Evolutionary conservation across 1,139 yeast species (phyloP), one percentile per base, ranked within the genome.

Genomic region (Ogataea hybrid): DNA sequence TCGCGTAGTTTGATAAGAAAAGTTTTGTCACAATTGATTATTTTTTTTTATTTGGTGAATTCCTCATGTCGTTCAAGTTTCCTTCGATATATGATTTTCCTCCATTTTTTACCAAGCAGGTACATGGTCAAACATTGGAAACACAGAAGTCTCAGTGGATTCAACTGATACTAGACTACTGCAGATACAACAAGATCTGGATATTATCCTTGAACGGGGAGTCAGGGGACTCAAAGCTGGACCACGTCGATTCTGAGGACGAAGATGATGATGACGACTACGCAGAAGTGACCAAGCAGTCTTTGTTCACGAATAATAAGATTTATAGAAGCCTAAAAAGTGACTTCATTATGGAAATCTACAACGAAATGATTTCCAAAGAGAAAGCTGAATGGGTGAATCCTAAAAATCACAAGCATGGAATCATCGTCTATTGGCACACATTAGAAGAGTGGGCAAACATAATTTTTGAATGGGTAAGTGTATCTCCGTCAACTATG

Each of bases 81-180:
- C 96, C 96, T 6, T 70, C 80, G 38, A 85, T 90, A 31, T 87
- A 88, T 63, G 70, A 82, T 32, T 92, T 88, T 63, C 97, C 97
- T 6, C 98, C 98, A 0, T 77, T 92, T 54, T 92, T 83, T 65
- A 92, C 97, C 5, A 73, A 79, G 46, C 98, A 92, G 63, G 89
- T 94, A 28, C 92, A 92, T 56, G 75, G 80, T 34, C 80, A 87
- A 15, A 83, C 95, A 3, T 76, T 85, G 67, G 73, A 75, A 28
- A 81, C 88, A 17, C 98, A 92, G 57, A 61, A 75, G 20, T 62
- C 65, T 14, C 73, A 77, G 41, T 84, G 92, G 92, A 64, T 64
- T 10, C 65, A 72, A 46, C 70, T 73, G 59, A 72, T 73, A 37
- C 61, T 84, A 20, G 69, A 71, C 5, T 86, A 78, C 54, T 84